These are phyloP conservation scores for Stephania japonica DNA, from an alignment of 164 flowering plant species.

Conservation along the genomic window DNA sequence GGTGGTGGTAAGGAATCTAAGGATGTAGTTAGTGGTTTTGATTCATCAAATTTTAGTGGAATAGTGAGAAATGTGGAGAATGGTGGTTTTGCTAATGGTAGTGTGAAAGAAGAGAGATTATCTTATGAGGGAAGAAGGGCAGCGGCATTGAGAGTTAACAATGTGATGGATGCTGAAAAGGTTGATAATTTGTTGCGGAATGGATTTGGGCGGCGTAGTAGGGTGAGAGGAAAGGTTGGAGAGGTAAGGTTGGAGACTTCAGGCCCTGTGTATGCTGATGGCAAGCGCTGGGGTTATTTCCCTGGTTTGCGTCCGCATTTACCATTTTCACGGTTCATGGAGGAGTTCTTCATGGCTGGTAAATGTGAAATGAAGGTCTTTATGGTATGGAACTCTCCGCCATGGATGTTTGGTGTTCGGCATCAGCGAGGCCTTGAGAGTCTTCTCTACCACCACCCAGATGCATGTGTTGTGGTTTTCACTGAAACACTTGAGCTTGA, in stretches of 20 bases:
- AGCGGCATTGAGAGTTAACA: neutral
- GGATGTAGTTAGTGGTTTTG: slow-evolving; percentile 1
- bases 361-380: slow-evolving; percentile 65
- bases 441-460: slow-evolving; percentile 58
- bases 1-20: neutral
- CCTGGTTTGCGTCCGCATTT: slow-evolving; percentile 59
- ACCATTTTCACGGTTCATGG: slow-evolving; percentile 71
- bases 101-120: neutral
- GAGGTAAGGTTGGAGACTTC: slow-evolving; percentile 25
- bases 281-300: slow-evolving; percentile 85
- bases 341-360: slow-evolving; percentile 56
- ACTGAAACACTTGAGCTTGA: slow-evolving; percentile 92
- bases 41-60: slow-evolving; percentile 4
- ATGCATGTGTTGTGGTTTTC: slow-evolving; percentile 84
- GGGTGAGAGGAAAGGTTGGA: slow-evolving; percentile 6
- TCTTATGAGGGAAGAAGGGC: slow-evolving; percentile 6
- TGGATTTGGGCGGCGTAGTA: slow-evolving; percentile 3
- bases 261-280: slow-evolving; percentile 55
- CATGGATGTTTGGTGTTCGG: slow-evolving; percentile 82
- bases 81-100: neutral
- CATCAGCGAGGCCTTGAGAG: slow-evolving; percentile 88
- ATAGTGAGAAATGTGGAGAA: neutral
- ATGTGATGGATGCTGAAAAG: neutral
- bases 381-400: slow-evolving; percentile 95
- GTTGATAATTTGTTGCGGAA: slow-evolving; percentile 4